These are phyloP conservation scores for Colletotrichum agaves DNA, from an alignment of 2,329 filamentous ascomycete genomes.

Conservation along the genomic window DNA sequence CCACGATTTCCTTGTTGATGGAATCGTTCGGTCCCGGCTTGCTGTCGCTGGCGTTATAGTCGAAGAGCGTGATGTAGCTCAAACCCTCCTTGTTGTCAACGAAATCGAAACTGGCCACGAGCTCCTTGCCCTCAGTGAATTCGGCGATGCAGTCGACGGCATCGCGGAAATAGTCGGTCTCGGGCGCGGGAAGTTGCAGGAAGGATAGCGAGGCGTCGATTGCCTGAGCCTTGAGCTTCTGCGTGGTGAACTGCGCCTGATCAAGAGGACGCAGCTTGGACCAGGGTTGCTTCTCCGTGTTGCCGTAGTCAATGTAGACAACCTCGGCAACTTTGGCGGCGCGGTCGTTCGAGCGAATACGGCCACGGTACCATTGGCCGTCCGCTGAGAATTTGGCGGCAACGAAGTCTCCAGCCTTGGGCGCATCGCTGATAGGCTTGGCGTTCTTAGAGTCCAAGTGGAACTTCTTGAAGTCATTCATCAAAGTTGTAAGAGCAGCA, in stretches of 20 bases:
- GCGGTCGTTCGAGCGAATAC: slow-evolving; percentile 91
- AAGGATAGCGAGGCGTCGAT: slow-evolving; percentile 88
- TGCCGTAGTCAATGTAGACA: slow-evolving; percentile 95
- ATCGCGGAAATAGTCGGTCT: slow-evolving; percentile 85
- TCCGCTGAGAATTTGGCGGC: slow-evolving; percentile 92
- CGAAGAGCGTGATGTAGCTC: slow-evolving; percentile 88
- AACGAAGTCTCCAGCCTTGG: slow-evolving; percentile 92
- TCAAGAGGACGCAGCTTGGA: slow-evolving; percentile 82
- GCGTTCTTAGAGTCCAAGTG: slow-evolving; percentile 87
- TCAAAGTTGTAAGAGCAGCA: slow-evolving; percentile 84
- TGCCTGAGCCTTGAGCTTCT: slow-evolving; percentile 89
- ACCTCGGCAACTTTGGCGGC: slow-evolving; percentile 89
- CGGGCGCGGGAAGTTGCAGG: slow-evolving; percentile 81
- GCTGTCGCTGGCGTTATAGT: slow-evolving; percentile 71
- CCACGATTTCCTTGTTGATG: slow-evolving; percentile 88
- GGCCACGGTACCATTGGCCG: slow-evolving; percentile 93
- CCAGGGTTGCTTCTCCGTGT: slow-evolving; percentile 91
- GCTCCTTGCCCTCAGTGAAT: slow-evolving; percentile 76
- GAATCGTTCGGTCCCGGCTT: slow-evolving; percentile 74
- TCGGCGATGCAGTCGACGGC: slow-evolving; percentile 80
- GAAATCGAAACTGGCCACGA: slow-evolving; percentile 92
- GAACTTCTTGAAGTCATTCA: slow-evolving; percentile 91
- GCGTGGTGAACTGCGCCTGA: slow-evolving; percentile 79
- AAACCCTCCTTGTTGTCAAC: slow-evolving; percentile 82
- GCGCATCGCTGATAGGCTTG: slow-evolving; percentile 76